Conservation (phyloP, 139 green algal species). For the Chlorella sorokiniana region DNA sequence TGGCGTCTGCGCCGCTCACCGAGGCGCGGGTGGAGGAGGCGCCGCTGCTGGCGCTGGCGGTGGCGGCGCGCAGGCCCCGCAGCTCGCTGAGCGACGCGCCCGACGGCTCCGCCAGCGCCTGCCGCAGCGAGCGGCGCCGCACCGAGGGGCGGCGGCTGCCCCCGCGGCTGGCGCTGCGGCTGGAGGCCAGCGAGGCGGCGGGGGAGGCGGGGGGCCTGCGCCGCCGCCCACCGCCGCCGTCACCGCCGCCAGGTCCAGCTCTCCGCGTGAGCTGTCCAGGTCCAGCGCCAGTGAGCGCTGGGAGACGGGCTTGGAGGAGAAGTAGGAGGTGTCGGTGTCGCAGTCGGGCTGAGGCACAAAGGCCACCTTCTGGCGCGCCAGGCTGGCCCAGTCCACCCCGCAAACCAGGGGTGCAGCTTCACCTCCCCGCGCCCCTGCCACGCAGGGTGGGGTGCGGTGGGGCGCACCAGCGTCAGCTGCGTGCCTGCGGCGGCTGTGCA, state of each 20-base stretch:
- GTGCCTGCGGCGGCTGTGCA: not conserved
- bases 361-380: slow-evolving; percentile 73
- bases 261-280: slow-evolving; percentile 34
- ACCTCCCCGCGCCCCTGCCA: slow-evolving; percentile 71
- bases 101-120: slow-evolving; percentile 26
- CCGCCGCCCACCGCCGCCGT: not conserved
- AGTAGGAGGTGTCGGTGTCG: slow-evolving; percentile 79
- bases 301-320: slow-evolving; percentile 53
- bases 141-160: not conserved
- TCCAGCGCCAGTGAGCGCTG: slow-evolving; percentile 46
- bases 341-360: slow-evolving; percentile 74
- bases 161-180: slow-evolving; percentile 7
- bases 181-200: slow-evolving; percentile 11
- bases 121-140: slow-evolving; percentile 31
- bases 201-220: not conserved
- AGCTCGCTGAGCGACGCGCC: slow-evolving; percentile 3
- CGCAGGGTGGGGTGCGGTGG: not conserved
- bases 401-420: slow-evolving; percentile 89
- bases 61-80: slow-evolving; percentile 1
- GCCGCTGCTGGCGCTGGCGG: slow-evolving; percentile 23
- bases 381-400: slow-evolving; percentile 77
- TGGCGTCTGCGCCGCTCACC: not conserved
- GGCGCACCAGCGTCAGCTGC: not conserved
- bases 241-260: not conserved
- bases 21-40: slow-evolving; percentile 15